Evolutionary conservation across 1,284 basidiomycete species (phyloP), one percentile per base, ranked within the genome.

Genomic region (Farysia itapuensis): DNA sequence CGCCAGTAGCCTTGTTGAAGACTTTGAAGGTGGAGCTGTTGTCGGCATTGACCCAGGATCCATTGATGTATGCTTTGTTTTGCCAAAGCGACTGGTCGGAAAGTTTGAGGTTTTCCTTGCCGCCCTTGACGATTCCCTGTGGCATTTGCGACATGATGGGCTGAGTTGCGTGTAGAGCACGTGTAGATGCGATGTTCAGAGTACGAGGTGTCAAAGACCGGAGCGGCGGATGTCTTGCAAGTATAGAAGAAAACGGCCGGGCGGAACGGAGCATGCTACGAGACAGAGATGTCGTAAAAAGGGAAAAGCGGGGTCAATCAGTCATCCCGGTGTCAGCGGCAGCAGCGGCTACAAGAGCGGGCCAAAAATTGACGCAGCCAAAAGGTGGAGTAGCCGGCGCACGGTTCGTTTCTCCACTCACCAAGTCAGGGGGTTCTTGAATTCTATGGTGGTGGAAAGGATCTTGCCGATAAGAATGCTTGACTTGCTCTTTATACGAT

Each of bases 1-100:
- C 59, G 12, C 57, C 52, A 14, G 74, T 76, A 13, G 74, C 72
- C 56, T 75, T 75, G 63, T 76, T 75, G 44, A 45, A 57, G 36
- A 76, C 74, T 23, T 61, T 45, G 33, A 72, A 54, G 18, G 65
- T 74, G 26, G 60, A 40, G 18, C 60, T 64, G 51, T 28, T 46
- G 29, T 49, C 30, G 13, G 73, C 57, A 26, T 59, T 35, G 26
- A 60, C 47, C 74, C 74, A 76, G 25, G 50, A 24, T 35, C 74
- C 74, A 32, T 74, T 61, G 59, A 76, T 63, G 59, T 61, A 70
- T 4, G 68, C 66, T 24, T 73, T 57, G 3, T 40, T 45, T 22
- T 56, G 51, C 39, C 72, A 52, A 31, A 76, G 64, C 12, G 46
- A 49, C 19, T 54, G 43, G 40, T 71, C 51, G 35, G 48, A 58